Percentiles rank a stretch among this genome's conserved stretches.
Conservation (phyloP, 495 filamentous ascomycete genomes). For the Trichoderma virens region DNA sequence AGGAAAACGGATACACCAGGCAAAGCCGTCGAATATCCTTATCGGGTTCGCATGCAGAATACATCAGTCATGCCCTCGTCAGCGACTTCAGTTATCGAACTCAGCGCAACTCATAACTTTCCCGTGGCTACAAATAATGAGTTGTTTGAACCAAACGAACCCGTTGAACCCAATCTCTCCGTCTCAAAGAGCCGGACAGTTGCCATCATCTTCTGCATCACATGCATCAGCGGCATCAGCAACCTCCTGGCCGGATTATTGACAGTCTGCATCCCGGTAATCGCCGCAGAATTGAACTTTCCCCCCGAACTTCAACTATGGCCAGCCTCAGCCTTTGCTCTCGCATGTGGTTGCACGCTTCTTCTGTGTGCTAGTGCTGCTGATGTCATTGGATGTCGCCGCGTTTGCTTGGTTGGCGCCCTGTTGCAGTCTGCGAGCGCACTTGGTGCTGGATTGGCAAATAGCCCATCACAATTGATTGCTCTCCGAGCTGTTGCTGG, state of each 20-base stretch:
- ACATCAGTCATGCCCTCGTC: background rate
- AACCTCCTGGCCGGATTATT: background rate
- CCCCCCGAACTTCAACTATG: conserved; percentile 17
- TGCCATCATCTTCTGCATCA: background rate
- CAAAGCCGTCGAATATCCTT: no score
- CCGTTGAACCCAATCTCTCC: background rate
- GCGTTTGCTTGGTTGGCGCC: conserved; percentile 37
- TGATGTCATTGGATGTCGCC: conserved; percentile 38
- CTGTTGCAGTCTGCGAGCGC: conserved; percentile 36
- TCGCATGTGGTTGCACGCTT: conserved; percentile 41
- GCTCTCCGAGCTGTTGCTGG: conserved; percentile 44
- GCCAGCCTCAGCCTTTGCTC: conserved; percentile 27
- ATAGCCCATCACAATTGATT: conserved; percentile 40
- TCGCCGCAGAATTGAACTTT: background rate
- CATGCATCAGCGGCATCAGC: background rate
- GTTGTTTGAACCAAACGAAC: background rate
- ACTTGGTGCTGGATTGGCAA: conserved; percentile 30
- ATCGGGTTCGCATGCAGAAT: no score
- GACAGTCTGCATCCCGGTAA: background rate
- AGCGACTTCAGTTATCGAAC: background rate
- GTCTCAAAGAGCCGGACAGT: background rate
- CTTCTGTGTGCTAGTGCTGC: conserved; percentile 44
- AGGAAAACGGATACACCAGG: no score
- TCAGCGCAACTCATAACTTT: background rate
- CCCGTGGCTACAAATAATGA: background rate